Conservation (phyloP, 441 rosid species). For the Gossypium davidsonii region DNA sequence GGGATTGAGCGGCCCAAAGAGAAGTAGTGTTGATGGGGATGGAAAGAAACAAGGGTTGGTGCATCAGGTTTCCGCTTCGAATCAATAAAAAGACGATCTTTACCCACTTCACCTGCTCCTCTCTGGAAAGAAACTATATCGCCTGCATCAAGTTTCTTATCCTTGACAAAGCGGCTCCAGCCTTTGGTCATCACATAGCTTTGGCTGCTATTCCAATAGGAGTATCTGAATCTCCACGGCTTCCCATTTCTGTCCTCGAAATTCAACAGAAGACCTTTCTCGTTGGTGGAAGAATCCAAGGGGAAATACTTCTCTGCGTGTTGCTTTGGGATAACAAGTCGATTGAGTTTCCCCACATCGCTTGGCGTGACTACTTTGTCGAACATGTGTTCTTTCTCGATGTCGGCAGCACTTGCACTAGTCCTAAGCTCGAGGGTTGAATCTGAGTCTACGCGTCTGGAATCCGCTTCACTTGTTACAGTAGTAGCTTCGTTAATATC, state of each 20-base stretch:
- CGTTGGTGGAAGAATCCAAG: slow-evolving; percentile 32
- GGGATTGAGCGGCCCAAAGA: slow-evolving; percentile 28
- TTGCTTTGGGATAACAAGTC: slow-evolving; percentile 46
- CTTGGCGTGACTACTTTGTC: slow-evolving; percentile 52
- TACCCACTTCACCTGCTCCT: slow-evolving; percentile 27
- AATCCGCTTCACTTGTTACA: slow-evolving; percentile 2
- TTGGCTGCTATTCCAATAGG: slow-evolving; percentile 54
- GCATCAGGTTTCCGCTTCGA: slow-evolving; percentile 35
- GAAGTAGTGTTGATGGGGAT: slow-evolving; percentile 18
- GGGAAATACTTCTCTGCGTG: slow-evolving; percentile 51
- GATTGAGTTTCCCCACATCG: slow-evolving; percentile 47
- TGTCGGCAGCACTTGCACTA: slow-evolving; percentile 9
- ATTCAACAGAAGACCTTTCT: slow-evolving; percentile 40
- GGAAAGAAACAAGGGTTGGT: slow-evolving; percentile 4
- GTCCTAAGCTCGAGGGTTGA: slow-evolving; percentile 14
- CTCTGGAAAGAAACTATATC: slow-evolving; percentile 41
- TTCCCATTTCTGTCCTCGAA: slow-evolving; percentile 43
- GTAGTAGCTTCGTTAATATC: slow-evolving; percentile 11
- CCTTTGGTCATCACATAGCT: slow-evolving; percentile 54
- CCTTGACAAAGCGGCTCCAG: slow-evolving; percentile 55
- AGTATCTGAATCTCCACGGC: slow-evolving; percentile 45
- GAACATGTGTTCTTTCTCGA: slow-evolving; percentile 47
- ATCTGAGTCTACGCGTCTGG: slow-evolving; percentile 14
- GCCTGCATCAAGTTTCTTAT: slow-evolving; percentile 44
- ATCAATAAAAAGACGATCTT: slow-evolving; percentile 34